Base-by-base conservation (phyloP, 2,329 filamentous ascomycete genomes). In the Aspergillus tamarii region DNA sequence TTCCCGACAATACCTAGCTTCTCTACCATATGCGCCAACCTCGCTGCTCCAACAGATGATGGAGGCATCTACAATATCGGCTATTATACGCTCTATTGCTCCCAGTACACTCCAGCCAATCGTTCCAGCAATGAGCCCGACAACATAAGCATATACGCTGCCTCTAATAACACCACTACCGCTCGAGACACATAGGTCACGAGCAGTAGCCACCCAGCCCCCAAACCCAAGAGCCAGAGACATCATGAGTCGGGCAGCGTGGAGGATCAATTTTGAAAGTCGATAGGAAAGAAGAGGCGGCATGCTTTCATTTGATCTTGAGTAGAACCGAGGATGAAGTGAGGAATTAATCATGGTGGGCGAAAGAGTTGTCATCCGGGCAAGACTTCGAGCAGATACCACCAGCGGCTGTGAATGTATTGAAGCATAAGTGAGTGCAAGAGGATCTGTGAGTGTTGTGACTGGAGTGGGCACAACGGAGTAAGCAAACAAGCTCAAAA, bases 1-100 rank as follows among this genome's bases (percentile, higher is more conserved):
- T 78, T 98, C 94, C 64, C 95, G 88, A 78, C 94, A 98, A 80
- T 96, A 97, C 54, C 91, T 89, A 52, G 84, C 86, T 69, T 88
- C 86, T 57, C 78, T 77, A 11, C 82, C 81, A 60, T 86, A 86
- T 79, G 89, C 89, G 58, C 86, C 87, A 69, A 79, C 90, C 85
- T 99, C 95, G 72, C 92, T 97, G 30, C 92, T 93, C 87, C 96
- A 98, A 82, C 95, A 99, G 14, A 99, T 90, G 28, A 98, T 87
- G 41, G 93, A 89, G 3, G 91, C 93, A 77, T 97, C 93, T 5
- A 97, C 87, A 59, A 97, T 93, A 59, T 92, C 92, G 58, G 91
- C 91, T 28, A 97, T 81, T 21, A 96, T 91, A 16, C 93, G 91
- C 75, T 97, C 94, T 86, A 96, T 94, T 2, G 93, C 91, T 30